Evolutionary conservation across 148 eudicot genomes (phyloP).

Genomic region (Fagopyrum esculentum): DNA sequence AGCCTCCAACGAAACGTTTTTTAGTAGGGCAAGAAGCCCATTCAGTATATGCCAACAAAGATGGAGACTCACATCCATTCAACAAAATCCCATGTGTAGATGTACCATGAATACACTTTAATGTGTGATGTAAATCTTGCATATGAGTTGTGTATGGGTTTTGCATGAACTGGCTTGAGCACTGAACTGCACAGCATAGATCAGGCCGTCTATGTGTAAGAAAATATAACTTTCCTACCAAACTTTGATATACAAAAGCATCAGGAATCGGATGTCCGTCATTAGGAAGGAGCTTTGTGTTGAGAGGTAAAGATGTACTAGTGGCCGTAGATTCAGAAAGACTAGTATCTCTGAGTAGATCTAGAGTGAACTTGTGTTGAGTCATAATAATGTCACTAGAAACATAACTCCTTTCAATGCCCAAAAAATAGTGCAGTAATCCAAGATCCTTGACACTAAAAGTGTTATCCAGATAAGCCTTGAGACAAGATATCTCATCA

Average conservation of each 20-base stretch:
- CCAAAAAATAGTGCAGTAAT: neutral
- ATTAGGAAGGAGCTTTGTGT: neutral
- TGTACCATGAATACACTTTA: neutral
- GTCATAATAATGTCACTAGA: neutral
- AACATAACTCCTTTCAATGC: neutral
- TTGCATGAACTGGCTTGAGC: neutral
- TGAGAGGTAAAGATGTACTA: neutral
- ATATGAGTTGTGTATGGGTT: neutral
- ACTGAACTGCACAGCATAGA: neutral
- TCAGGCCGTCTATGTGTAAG: no score
- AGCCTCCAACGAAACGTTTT: neutral
- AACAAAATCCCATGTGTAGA: neutral
- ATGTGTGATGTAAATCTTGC: neutral
- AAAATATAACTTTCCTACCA: neutral
- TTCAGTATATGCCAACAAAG: neutral
- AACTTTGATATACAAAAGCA: neutral
- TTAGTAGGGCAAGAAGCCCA: neutral
- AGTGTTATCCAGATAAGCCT: neutral
- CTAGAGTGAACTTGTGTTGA: neutral
- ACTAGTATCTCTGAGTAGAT: neutral
- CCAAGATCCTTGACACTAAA: neutral
- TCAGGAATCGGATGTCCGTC: neutral
- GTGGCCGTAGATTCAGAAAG: no score
- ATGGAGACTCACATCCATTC: neutral
- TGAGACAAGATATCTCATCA: neutral